Percentiles rank a stretch among this genome's conserved stretches.
Conservation (phyloP, 2,329 filamentous ascomycete species). For the Penicillium sp. region DNA sequence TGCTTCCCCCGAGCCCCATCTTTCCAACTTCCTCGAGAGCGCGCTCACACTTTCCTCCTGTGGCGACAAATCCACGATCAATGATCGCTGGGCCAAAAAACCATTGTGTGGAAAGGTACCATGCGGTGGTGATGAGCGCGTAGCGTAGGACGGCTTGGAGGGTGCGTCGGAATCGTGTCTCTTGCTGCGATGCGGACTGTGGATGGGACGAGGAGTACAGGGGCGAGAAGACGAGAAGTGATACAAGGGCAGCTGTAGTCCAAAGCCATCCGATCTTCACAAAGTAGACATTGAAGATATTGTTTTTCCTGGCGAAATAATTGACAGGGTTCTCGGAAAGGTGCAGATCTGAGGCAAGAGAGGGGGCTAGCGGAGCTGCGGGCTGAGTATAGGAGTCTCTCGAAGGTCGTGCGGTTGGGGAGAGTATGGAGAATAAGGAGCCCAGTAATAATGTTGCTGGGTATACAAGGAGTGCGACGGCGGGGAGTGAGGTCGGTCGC, state of each 20-base stretch:
- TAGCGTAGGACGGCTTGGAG: constrained; percentile 69
- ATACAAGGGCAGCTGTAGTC: constrained; percentile 73
- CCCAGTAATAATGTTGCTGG: constrained; percentile 78
- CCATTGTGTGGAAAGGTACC: constrained; percentile 93
- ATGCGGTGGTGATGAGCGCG: constrained; percentile 70
- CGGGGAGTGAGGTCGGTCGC: constrained; percentile 45
- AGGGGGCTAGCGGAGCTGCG: constrained; percentile 50
- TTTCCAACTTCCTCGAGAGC: constrained; percentile 51
- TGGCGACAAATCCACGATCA: constrained; percentile 85
- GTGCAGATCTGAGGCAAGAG: constrained; percentile 33
- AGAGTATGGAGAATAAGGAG: constrained; percentile 75
- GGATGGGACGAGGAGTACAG: constrained; percentile 49
- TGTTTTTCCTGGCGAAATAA: constrained; percentile 94
- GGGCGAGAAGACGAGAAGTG: constrained; percentile 71
- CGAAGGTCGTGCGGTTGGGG: constrained; percentile 64
- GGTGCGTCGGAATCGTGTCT: constrained; percentile 45
- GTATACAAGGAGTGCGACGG: constrained; percentile 71
- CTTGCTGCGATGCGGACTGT: constrained; percentile 21
- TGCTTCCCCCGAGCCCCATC: constrained; percentile 4
- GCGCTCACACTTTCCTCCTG: constrained; percentile 78
- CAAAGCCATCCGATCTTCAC: constrained; percentile 96
- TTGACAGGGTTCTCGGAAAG: constrained; percentile 38
- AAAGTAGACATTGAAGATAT: constrained; percentile 88
- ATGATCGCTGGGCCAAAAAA: constrained; percentile 90
- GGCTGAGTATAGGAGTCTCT: constrained; percentile 49